Base-by-base conservation (phyloP, 208 protist genomes). In the Wallacemonas sp. region DNA sequence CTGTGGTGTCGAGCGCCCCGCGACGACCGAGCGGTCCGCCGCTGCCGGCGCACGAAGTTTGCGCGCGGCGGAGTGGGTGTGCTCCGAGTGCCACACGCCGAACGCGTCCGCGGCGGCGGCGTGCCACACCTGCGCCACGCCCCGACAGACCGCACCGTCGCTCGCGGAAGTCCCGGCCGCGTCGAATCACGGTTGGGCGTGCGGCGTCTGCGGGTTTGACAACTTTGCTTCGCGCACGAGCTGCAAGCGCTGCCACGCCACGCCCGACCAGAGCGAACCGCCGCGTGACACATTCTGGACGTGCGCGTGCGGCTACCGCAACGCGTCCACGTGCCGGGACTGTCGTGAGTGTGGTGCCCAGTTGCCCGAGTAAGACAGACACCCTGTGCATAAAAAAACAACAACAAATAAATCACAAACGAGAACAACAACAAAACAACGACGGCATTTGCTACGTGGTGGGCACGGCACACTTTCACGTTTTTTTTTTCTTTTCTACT, bases 221-320 rank as follows among this genome's bases (percentile, higher is more conserved):
- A 89, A 89, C 59, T 89, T 86, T 54, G 70, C 64, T 1, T 77
- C 73, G 1, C 36, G 83, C 38, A 48, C 41, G 11, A 67, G 63
- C 29, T 89, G 83, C 55, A 89, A 84, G 31, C 67, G 65, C 18
- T 89, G 83, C 64, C 68, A 52, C 26, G 65, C 45, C 11, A 11
- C n/a, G 11, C 16, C 20, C 5, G 39, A 41, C 29, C 20, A 61
- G 26, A 38, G 8, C 12, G 20, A 57, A 4, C 31, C 20, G 46
- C 23, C 38, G 57, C 33, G 12, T n/a, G 70, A 67, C 48, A 52
- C 45, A 5, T 55, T 73, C 12, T 89, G 76, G 77, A 55, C 75
- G 45, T 86, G 79, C 65, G 41, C 26, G 2, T 89, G 79, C 39
- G 80, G 79, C 0, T 89, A 84, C 59, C 59, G 65, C 33, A 86